Evolutionary conservation across 1,284 basidiomycete genomes (phyloP), one percentile per base, ranked within the genome.

Genomic region (Austroboletus rostrupii): DNA sequence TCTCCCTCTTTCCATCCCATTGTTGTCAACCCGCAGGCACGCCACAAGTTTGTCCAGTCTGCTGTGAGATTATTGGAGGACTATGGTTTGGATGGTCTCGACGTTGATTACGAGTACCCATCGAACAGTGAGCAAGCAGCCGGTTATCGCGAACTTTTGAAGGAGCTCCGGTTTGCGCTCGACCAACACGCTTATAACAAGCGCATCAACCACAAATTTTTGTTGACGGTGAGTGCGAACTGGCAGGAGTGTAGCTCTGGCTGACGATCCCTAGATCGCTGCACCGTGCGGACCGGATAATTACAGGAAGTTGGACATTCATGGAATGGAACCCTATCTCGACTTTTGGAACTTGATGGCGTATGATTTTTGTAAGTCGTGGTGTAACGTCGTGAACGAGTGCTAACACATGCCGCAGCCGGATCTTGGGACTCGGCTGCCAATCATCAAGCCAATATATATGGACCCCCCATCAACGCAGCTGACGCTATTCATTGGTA

Each of bases 321-420:
- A 67, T 20, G 90, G 90, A 54, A 98, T 99, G 95, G 89, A 96
- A 65, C 76, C 76, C 53, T 81, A 75, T 53, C 83, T 99, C 23
- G 90, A 94, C 61, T 94, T 97, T 66, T 98, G 94, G 95, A 98
- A 98, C 67, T 72, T 99, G 67, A 99, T 99, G 97, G 84, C 91
- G 1, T 90, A 90, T 55, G 87, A 90, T 62, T 90, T 86, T 60
- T 79, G 87, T 87, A 54, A 55, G 83, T 69, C 51, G 28, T 35
- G 7, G 21, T 9, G 16, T 19, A 14, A 37, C 10, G 44, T 61
- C 61, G 49, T 36, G 48, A 51, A 53, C 38, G 49, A 38, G 47
- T 53, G 23, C 35, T 56, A 28, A 55, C 51, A 32, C 31, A 38
- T 28, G 13, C 48, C 21, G n/a, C 52, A 88, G 85, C 87, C 53